These are phyloP conservation scores for Phytopythium chamaehyphon DNA, from an alignment of 352 stramenopile genomes.

Conservation along the genomic window DNA sequence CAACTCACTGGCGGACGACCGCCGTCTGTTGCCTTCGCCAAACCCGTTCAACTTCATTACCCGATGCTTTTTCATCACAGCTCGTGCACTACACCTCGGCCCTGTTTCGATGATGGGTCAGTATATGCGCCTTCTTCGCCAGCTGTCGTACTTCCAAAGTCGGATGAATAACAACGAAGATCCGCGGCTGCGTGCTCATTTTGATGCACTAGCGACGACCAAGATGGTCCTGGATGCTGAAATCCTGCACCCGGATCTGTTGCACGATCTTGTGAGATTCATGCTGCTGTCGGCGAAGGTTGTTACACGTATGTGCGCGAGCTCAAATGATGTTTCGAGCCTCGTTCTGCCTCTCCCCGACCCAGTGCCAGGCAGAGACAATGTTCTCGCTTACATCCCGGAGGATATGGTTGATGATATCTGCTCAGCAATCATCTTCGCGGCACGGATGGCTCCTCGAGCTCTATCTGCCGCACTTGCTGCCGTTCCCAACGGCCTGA, in stretches of 20 bases:
- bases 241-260: conserved; percentile 67
- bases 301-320: conserved; percentile 52
- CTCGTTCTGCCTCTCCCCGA: conserved; percentile 38
- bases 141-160: conserved; percentile 87
- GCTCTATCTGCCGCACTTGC: conserved; percentile 35
- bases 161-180: conserved; percentile 75
- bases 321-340: conserved; percentile 1
- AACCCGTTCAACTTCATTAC: conserved; percentile 95
- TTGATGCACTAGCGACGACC: conserved; percentile 58
- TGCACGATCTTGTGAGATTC: conserved; percentile 77
- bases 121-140: conserved; percentile 86
- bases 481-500: conserved; percentile 35
- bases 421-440: conserved; percentile 89
- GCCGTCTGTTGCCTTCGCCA: conserved; percentile 9
- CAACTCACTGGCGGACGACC: conserved; percentile 17
- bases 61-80: conserved; percentile 95
- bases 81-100: conserved; percentile 90
- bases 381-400: conserved; percentile 79
- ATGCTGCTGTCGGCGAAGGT: conserved; percentile 59
- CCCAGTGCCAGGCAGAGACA: conserved; percentile 17
- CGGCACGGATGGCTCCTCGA: conserved; percentile 84
- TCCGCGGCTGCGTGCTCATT: conserved; percentile 64
- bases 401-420: conserved; percentile 97
- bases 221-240: conserved; percentile 85
- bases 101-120: conserved; percentile 80